Evolutionary conservation across 352 stramenopile species (phyloP).

Genomic region (Pythium aphanidermatum): DNA sequence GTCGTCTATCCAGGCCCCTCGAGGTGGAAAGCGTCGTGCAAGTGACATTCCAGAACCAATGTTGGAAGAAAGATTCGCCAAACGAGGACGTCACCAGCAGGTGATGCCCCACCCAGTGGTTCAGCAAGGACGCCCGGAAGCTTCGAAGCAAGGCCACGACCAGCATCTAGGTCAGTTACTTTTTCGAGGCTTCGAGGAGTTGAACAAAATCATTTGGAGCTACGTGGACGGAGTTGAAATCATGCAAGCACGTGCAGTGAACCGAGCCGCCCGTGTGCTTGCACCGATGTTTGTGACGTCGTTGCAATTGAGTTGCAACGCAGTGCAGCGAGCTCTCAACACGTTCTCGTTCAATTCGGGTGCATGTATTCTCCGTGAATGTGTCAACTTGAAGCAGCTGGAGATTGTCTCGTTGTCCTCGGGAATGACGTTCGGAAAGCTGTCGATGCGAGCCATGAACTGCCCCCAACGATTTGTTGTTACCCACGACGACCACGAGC

Average conservation of each 20-base stretch:
- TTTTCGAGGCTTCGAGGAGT: slow-evolving; percentile 57
- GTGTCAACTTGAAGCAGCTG: slow-evolving; percentile 55
- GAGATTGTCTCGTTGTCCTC: slow-evolving; percentile 78
- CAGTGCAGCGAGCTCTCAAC: slow-evolving; percentile 48
- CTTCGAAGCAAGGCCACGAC: slow-evolving; percentile 1
- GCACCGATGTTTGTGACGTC: slow-evolving; percentile 61
- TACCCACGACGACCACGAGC: slow-evolving; percentile 82
- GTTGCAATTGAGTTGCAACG: slow-evolving; percentile 78
- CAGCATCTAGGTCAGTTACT: slow-evolving; percentile 38
- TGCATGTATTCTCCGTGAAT: slow-evolving; percentile 49
- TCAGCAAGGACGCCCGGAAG: too few relatives aligned
- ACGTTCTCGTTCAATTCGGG: slow-evolving; percentile 17
- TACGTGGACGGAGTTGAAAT: slow-evolving; percentile 75
- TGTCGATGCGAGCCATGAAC: slow-evolving; percentile 80
- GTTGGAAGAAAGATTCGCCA: too few relatives aligned
- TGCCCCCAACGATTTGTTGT: slow-evolving; percentile 84
- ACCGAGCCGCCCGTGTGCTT: slow-evolving; percentile 31
- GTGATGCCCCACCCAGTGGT: too few relatives aligned
- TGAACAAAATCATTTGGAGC: slow-evolving; percentile 70
- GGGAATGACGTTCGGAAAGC: slow-evolving; percentile 75
- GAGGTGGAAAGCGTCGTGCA: too few relatives aligned
- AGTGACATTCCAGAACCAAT: too few relatives aligned
- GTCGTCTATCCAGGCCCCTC: too few relatives aligned
- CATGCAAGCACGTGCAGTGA: slow-evolving; percentile 61
- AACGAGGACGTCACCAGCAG: too few relatives aligned